Evolutionary conservation across 2,329 filamentous ascomycete species (phyloP), one percentile per base, ranked within the genome.

Genomic region (Albifimbria verrucaria): DNA sequence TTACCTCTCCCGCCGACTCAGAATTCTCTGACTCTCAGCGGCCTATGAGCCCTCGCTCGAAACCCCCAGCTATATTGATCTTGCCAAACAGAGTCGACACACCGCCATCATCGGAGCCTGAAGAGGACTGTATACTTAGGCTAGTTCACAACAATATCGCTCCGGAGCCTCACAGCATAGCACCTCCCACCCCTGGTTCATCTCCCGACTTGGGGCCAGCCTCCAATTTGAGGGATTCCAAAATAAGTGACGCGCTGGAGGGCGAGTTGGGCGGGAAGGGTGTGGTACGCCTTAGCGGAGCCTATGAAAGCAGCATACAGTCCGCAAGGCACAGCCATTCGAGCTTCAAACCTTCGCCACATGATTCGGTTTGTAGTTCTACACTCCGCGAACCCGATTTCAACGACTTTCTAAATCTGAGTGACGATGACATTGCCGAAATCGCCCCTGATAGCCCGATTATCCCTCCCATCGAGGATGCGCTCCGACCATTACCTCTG

Each of bases 341-440:
- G 0, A 71, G 66, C 46, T 45, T 66, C 17, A 62, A 67, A 1
- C 57, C 64, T 2, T 70, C 69, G 10, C 55, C 58, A 28, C 57
- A 58, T 47, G 32, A 52, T 48, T 65, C 67, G 2, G 62, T 66
- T 18, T 59, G 63, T 24, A 70, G 69, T 51, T 63, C 68, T 1
- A 69, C 73, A 2, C 70, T 83, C 4, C 68, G 70, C 45, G 80
- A 83, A 58, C 80, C 80, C 6, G 75, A 75, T 36, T 67, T 83
- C 21, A 72, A 74, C 18, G 81, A 84, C 39, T 83, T 84, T 49
- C 69, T 81, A 50, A 71, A 73, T 20, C 68, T 84, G 6, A 78
- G 74, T 52, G 81, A 84, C 54, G 80, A 85, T 25, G 81, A 84
- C 52, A 81, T 85, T 55, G 79, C 80, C 9, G 81, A 84, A 58